Percentiles rank a stretch among this genome's conserved stretches.
Evolutionary conservation across 345 rosid genomes (phyloP).

Genomic region (Gynandropsis gynandra): DNA sequence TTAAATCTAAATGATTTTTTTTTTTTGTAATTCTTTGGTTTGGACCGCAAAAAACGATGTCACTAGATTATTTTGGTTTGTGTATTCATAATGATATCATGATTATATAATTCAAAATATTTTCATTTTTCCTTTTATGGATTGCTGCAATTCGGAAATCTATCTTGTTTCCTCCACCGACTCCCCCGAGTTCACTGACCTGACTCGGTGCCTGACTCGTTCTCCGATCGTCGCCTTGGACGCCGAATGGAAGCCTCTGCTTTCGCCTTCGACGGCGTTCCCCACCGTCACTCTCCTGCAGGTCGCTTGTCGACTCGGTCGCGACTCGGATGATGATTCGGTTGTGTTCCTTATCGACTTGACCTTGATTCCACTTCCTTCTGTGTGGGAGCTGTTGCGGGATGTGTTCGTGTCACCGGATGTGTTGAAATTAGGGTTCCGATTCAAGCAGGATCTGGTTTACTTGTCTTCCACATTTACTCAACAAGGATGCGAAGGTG

Average conservation of each 20-base stretch:
- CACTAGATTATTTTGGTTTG: no score
- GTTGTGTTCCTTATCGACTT: slow-evolving; percentile 69
- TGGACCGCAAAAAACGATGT: no score
- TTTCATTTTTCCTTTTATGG: slow-evolving; percentile 22
- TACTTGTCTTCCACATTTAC: slow-evolving; percentile 75
- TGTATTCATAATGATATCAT: no score
- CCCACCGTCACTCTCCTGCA: slow-evolving; percentile 77
- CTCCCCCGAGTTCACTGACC: slow-evolving; percentile 64
- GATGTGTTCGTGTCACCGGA: slow-evolving; percentile 63
- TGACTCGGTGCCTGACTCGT: slow-evolving; percentile 44
- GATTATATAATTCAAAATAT: no score
- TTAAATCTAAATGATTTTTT: background rate
- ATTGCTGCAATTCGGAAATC: slow-evolving; percentile 26
- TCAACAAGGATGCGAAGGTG: slow-evolving; percentile 49
- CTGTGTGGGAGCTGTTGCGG: slow-evolving; percentile 52
- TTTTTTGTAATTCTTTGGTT: no score
- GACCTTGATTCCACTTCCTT: slow-evolving; percentile 41
- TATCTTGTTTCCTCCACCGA: slow-evolving; percentile 47
- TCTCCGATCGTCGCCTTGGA: slow-evolving; percentile 66
- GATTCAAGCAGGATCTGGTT: slow-evolving; percentile 78
- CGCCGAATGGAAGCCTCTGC: slow-evolving; percentile 82
- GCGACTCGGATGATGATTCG: slow-evolving; percentile 29
- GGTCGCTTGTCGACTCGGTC: slow-evolving; percentile 53
- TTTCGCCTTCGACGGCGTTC: slow-evolving; percentile 34
- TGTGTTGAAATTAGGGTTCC: slow-evolving; percentile 70